These are phyloP conservation scores for Omphalea diandra DNA, from an alignment of 441 rosid genomes.

Conservation along the genomic window DNA sequence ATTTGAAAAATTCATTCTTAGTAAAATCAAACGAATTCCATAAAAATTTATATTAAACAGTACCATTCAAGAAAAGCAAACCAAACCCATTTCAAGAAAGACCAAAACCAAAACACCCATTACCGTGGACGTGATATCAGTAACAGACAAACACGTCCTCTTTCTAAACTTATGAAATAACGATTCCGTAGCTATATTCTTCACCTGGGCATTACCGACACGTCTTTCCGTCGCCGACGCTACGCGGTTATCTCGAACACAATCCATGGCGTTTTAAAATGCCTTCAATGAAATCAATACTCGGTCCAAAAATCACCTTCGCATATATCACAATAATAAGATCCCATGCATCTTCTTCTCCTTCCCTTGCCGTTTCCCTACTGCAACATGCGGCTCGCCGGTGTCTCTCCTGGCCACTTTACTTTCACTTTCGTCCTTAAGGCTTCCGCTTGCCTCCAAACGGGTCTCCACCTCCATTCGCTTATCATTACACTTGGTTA, in stretches of 20 bases:
- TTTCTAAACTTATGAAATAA: constrained; percentile 47
- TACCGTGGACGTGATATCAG: constrained; percentile 72
- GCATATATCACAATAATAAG: constrained; percentile 50
- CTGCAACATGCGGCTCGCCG: constrained; percentile 36
- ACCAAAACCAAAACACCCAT: constrained; percentile 10
- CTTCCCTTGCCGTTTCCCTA: constrained; percentile 33
- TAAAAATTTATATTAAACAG: no score
- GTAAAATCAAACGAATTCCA: background rate
- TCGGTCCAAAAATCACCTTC: constrained; percentile 23
- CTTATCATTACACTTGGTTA: constrained; percentile 38
- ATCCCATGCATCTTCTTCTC: constrained; percentile 36
- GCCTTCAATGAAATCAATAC: background rate
- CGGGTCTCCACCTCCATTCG: constrained; percentile 33
- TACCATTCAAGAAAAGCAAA: constrained; percentile 4
- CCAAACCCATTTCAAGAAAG: background rate
- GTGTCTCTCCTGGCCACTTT: constrained; percentile 41
- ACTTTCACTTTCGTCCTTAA: constrained; percentile 56
- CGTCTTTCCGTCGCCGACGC: no score
- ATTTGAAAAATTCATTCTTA: constrained; percentile 2
- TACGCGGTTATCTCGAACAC: no score
- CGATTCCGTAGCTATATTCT: constrained; percentile 27
- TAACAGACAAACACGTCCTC: constrained; percentile 56
- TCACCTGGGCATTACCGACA: constrained; percentile 32
- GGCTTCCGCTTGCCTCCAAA: constrained; percentile 37
- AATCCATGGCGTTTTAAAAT: background rate